These are phyloP conservation scores for Gillenia trifoliata DNA, from an alignment of 306 rosid genomes.

Conservation along the genomic window DNA sequence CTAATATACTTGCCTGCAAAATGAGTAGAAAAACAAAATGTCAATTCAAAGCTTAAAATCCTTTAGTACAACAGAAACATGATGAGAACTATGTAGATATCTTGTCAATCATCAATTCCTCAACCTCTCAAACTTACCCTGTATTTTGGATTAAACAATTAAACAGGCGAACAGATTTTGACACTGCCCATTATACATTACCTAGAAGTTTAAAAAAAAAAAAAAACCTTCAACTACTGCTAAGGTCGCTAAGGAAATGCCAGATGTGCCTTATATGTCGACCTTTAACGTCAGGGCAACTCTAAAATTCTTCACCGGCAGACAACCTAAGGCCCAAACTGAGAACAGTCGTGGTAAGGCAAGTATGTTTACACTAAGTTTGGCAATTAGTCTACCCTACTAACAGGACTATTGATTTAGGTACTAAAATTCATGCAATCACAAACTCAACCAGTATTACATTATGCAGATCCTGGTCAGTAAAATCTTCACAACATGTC, in stretches of 20 bases:
- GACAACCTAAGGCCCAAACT: not conserved
- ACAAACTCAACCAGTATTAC: not conserved
- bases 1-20: constrained; percentile 39
- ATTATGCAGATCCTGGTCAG: not conserved
- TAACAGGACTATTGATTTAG: not conserved
- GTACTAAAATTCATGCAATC: not conserved
- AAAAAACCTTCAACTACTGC: not conserved
- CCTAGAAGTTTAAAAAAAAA: not conserved
- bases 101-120: not conserved
- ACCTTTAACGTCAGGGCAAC: not conserved
- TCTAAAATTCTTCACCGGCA: not conserved
- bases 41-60: not conserved
- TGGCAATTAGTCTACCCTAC: not conserved
- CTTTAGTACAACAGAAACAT: not conserved
- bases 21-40: constrained; percentile 14
- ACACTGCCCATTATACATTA: not conserved
- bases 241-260: not conserved
- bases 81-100: not conserved
- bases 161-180: not conserved
- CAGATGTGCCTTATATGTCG: not conserved
- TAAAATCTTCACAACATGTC: not conserved
- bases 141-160: not conserved
- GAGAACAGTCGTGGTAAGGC: not conserved
- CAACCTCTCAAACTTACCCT: not conserved
- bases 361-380: not conserved